Evolutionary conservation across 805 yeast species (phyloP), one percentile per base, ranked within the genome.

Genomic region (Candida gorgasii): DNA sequence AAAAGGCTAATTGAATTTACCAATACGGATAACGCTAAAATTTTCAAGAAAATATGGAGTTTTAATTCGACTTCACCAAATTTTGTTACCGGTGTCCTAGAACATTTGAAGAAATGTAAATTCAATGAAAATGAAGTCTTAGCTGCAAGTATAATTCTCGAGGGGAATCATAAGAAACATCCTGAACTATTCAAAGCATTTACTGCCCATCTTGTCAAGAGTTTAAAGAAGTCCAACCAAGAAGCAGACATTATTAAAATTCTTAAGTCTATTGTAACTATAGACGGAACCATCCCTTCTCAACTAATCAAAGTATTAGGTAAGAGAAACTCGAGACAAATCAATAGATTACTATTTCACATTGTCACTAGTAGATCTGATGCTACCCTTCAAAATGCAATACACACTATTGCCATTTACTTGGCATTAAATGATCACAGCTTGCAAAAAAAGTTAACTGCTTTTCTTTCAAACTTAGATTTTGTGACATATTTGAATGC

Each of bases 311-410:
- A 36, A 19, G 13, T 24, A 30, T 30, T 41, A 18, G 44, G 44
- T 22, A 40, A 35, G 8, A 58, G 52, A 16, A 11, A 38, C 8
- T 22, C 27, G 8, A 7, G n/a, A n/a, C 13, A 15, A 19, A 15
- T 34, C 11, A 34, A 34, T 14, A 34, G 23, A 19, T 22, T 34
- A 13, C 23, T 34, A 14, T 34, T 34, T 13, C 26, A 23, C 16
- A 14, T 34, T 22, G 12, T 34, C 6, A 20, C 29, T 14, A 13
- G 17, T 18, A 18, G 23, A 13, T 9, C 18, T 8, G 13, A 20
- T 22, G 5, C 22, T 20, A 5, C 35, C 5, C 13, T 20, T 2
- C 12, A 12, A 14, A 11, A 14, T 34, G 28, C 28, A 12, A 23
- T 34, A 14, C 37, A 34, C 23, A 34, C 15, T 11, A 16, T 34